A percentile compares a stretch with the other conserved stretches of the same genome.
Conservation (phyloP, 2,329 filamentous ascomycete genomes). For the Tolypocladium guangdongense region DNA sequence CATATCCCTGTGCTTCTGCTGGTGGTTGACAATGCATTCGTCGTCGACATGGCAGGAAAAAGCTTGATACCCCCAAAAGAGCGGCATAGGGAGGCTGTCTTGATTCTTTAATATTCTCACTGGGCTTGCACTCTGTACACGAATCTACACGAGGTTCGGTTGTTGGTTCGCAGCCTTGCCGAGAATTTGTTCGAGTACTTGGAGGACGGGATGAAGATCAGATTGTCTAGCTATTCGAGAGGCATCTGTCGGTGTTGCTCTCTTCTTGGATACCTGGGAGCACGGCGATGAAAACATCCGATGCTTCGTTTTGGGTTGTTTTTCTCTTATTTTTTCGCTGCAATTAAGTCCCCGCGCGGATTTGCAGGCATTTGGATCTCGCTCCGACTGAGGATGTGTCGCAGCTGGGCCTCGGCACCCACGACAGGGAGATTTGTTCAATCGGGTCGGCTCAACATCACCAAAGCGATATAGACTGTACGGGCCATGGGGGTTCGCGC, state of each 20-base stretch:
- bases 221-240: background rate
- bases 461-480: slow-evolving; percentile 25
- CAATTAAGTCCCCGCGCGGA: slow-evolving; percentile 1
- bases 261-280: background rate
- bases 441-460: slow-evolving; percentile 12
- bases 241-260: background rate
- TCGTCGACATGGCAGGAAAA: slow-evolving; percentile 11
- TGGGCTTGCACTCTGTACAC: background rate
- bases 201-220: background rate
- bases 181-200: slow-evolving; percentile 1
- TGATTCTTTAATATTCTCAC: slow-evolving; percentile 4
- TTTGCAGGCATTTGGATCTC: background rate
- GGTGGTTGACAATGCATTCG: slow-evolving; percentile 12
- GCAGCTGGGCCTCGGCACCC: slow-evolving; percentile 10
- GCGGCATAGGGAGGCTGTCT: slow-evolving; percentile 12
- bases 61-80: slow-evolving; percentile 26
- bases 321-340: background rate
- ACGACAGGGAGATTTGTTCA: slow-evolving; percentile 9
- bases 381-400: background rate
- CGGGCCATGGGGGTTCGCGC: slow-evolving; percentile 24
- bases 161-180: background rate
- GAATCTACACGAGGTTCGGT: background rate
- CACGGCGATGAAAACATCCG: background rate
- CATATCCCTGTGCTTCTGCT: slow-evolving; percentile 13
- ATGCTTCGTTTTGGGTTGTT: background rate